Conservation (phyloP, 345 rosid species). For the Isatis tinctoria region DNA sequence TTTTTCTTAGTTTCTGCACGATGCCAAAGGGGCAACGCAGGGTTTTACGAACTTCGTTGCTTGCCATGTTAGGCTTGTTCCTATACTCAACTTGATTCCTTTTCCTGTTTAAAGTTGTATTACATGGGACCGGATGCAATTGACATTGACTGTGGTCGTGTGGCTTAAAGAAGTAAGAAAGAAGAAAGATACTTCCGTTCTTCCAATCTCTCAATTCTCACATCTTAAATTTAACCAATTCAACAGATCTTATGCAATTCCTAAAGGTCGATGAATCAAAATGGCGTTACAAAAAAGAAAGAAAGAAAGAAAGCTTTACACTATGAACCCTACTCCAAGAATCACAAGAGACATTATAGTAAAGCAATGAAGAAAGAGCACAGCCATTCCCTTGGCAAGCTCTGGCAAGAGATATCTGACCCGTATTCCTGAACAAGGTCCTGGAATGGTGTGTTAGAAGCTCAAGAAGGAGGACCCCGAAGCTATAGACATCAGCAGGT, state of each 20-base stretch:
- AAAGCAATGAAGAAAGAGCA: conserved; percentile 18
- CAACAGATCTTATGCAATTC: conserved; percentile 18
- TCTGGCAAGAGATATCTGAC: conserved; percentile 77
- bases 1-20: background rate
- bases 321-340: conserved; percentile 29
- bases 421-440: conserved; percentile 93
- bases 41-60: background rate
- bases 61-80: conserved; percentile 28
- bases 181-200: background rate
- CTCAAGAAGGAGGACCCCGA: conserved; percentile 83
- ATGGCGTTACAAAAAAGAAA: background rate
- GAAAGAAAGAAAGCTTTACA: conserved; percentile 30
- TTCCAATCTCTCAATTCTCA: background rate
- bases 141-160: background rate
- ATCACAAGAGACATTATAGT: conserved; percentile 24
- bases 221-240: conserved; percentile 6
- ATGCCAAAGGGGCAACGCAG: background rate
- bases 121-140: background rate
- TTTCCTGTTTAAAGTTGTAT: background rate
- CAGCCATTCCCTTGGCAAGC: conserved; percentile 70
- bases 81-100: conserved; percentile 17
- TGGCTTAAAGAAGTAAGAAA: background rate
- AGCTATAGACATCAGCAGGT: conserved; percentile 89
- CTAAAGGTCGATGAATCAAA: conserved; percentile 25
- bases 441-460: conserved; percentile 85